A percentile compares a stretch with the other conserved stretches of the same genome.
phyloP scores from a whole-genome alignment of 495 filamentous ascomycete species.

The Rhypophila decipiens region DNA sequence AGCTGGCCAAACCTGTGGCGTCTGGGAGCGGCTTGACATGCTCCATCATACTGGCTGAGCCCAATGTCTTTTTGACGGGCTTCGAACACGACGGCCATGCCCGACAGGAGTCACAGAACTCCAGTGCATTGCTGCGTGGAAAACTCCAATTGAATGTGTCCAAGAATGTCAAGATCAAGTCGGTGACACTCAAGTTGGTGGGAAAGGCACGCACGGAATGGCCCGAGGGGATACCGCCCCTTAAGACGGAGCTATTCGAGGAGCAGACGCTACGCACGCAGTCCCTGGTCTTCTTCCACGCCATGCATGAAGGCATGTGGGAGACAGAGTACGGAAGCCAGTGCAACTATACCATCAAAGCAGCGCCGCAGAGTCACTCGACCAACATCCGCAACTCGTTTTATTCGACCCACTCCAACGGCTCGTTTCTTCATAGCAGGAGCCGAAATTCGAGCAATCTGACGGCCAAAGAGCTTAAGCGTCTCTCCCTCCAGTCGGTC shows the following conservation, averaged over 20 bases:
- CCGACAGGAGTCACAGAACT: conserved; percentile 45
- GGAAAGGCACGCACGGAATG: conserved; percentile 88
- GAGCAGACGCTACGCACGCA: conserved; percentile 71
- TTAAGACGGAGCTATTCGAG: conserved; percentile 77
- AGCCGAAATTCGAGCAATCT: conserved; percentile 26
- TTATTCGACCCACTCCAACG: conserved; percentile 29
- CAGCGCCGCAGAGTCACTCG: conserved; percentile 8
- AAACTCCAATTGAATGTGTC: conserved; percentile 75
- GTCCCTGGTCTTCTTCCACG: conserved; percentile 78
- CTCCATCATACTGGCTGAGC: conserved; percentile 76
- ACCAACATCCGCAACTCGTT: conserved; percentile 33
- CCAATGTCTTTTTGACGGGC: conserved; percentile 81
- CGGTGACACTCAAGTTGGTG: conserved; percentile 79
- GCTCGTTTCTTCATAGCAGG: conserved; percentile 11
- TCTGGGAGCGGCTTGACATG: conserved; percentile 67
- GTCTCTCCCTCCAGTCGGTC: conserved; percentile 71
- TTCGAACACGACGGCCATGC: conserved; percentile 75
- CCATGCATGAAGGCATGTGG: conserved; percentile 48
- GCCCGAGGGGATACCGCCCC: conserved; percentile 95
- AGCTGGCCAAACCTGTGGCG: conserved; percentile 62
- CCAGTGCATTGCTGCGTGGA: conserved; percentile 79
- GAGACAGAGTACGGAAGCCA: conserved; percentile 55
- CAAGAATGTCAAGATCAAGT: conserved; percentile 91
- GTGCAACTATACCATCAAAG: conserved; percentile 40
- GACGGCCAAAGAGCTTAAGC: conserved; percentile 44